Conservation (phyloP, 108 stramenopile genomes). For the Chaetoceros muelleri region DNA sequence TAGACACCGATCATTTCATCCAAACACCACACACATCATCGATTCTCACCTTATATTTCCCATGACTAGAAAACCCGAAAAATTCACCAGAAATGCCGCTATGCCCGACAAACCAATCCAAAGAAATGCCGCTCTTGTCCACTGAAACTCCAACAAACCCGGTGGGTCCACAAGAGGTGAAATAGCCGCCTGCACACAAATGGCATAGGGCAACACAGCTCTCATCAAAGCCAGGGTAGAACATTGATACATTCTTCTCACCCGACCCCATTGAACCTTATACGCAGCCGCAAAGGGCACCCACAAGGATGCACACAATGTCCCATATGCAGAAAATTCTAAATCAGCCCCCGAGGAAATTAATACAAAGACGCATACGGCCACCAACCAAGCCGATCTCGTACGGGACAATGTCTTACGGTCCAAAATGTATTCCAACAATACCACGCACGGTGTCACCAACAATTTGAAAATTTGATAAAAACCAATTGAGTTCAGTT, state of each 20-base stretch:
- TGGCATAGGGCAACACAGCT: conserved; percentile 2
- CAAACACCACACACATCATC: too few relatives aligned
- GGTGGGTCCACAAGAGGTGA: conserved; percentile 5
- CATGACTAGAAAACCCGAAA: conserved; percentile 5
- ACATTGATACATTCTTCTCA: not conserved
- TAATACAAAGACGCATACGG: conserved; percentile 4
- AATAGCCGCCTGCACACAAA: not conserved
- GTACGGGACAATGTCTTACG: not conserved
- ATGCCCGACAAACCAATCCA: conserved; percentile 1
- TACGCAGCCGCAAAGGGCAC: conserved; percentile 8
- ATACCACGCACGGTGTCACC: conserved; percentile 5
- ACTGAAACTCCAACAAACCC: conserved; percentile 1
- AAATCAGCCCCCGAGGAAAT: conserved; percentile 1
- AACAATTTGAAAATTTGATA: conserved; percentile 4
- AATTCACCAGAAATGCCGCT: conserved; percentile 7
- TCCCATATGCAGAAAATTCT: not conserved
- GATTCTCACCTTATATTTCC: too few relatives aligned
- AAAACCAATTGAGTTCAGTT: conserved; percentile 5
- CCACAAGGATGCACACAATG: conserved; percentile 2
- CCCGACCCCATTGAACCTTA: conserved; percentile 5
- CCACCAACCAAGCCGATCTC: not conserved
- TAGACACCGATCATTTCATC: too few relatives aligned
- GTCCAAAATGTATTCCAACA: conserved; percentile 5
- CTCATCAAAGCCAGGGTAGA: conserved; percentile 6
- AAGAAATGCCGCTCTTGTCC: not conserved